Evolutionary conservation across 208 protist genomes (phyloP).

Genomic region (Balamuthia mandrillaris): DNA sequence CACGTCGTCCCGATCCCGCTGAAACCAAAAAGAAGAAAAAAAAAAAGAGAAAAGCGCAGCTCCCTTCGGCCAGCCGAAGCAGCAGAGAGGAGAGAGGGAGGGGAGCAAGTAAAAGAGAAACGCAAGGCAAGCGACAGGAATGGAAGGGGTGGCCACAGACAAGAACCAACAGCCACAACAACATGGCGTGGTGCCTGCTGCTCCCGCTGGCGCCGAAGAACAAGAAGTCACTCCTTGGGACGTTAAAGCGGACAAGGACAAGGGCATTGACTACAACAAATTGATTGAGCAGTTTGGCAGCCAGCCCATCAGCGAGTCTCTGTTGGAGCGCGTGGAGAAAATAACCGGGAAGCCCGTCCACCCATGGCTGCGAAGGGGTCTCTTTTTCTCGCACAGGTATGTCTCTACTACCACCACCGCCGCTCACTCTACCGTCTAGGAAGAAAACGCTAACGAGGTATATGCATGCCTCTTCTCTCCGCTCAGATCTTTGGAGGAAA

Average conservation of each 20-base stretch:
- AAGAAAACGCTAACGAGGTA: neutral
- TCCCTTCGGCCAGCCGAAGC: no score
- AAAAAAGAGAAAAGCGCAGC: no score
- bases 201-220: neutral
- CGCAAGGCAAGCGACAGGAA: no score
- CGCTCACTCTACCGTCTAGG: no score
- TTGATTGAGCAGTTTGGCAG: constrained; percentile 77
- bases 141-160: no score
- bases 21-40: no score
- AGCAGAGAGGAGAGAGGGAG: no score
- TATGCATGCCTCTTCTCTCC: neutral
- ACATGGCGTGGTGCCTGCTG: neutral
- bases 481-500: constrained; percentile 48
- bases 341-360: constrained; percentile 74
- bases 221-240: constrained; percentile 13
- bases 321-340: constrained; percentile 66
- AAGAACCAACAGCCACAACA: no score
- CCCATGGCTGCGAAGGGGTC: constrained; percentile 85
- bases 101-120: no score
- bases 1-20: no score
- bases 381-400: constrained; percentile 96
- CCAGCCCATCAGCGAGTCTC: constrained; percentile 51
- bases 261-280: constrained; percentile 74
- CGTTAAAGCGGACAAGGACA: constrained; percentile 44
- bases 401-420: no score